These are phyloP conservation scores for Aspergillus kassunensis DNA, from an alignment of 495 filamentous ascomycete genomes.

Conservation along the genomic window DNA sequence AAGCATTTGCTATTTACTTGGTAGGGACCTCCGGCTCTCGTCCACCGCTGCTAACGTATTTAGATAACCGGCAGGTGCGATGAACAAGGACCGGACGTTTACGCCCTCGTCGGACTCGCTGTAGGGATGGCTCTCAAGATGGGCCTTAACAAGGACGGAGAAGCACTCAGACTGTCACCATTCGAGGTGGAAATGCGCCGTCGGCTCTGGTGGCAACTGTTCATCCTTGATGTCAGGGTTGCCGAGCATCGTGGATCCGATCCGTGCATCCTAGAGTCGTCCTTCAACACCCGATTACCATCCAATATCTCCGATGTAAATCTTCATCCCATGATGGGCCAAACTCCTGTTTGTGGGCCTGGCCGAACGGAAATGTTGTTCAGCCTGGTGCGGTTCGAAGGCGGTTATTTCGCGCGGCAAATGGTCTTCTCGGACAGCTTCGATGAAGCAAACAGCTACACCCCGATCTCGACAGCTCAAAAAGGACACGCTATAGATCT, in stretches of 20 bases:
- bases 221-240: conserved; percentile 62
- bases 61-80: conserved; percentile 47
- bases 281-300: conserved; percentile 61
- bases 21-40: conserved; percentile 14
- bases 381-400: conserved; percentile 57
- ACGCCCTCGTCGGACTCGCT: conserved; percentile 54
- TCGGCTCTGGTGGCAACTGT: conserved; percentile 73
- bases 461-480: conserved; percentile 26
- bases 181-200: conserved; percentile 75
- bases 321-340: conserved; percentile 54
- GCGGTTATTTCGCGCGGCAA: conserved; percentile 33
- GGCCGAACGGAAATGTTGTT: conserved; percentile 75
- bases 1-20: conserved; percentile 68
- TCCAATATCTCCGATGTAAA: conserved; percentile 68
- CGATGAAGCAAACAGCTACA: conserved; percentile 16
- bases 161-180: conserved; percentile 52
- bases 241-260: conserved; percentile 72
- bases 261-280: conserved; percentile 55
- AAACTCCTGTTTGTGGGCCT: conserved; percentile 44
- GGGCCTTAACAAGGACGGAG: conserved; percentile 60
- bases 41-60: neutral
- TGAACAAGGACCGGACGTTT: conserved; percentile 50
- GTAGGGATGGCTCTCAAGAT: conserved; percentile 67
- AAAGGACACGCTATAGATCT: conserved; percentile 54
- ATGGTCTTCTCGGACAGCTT: conserved; percentile 26